phyloP scores from a whole-genome alignment of 495 filamentous ascomycete species.

The Xylaria longipes region DNA sequence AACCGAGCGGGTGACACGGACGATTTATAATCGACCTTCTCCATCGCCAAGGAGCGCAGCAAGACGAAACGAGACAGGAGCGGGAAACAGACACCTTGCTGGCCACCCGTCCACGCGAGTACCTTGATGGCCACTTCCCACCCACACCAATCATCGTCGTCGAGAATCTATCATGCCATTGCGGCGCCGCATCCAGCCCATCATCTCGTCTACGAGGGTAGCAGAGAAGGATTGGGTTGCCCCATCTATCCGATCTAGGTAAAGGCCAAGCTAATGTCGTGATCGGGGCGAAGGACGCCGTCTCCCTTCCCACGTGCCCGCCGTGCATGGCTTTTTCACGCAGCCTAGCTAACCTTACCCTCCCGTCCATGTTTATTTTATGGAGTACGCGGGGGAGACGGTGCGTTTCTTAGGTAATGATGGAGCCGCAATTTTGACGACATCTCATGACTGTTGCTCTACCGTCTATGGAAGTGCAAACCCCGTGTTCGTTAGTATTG shows the following conservation, averaged over 20 bases:
- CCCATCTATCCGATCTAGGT: constrained; percentile 15
- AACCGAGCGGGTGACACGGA: background rate
- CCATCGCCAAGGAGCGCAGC: constrained; percentile 12
- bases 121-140: constrained; percentile 21
- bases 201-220: background rate
- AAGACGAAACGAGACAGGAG: background rate
- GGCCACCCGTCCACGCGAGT: constrained; percentile 2
- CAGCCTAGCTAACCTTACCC: constrained; percentile 6
- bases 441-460: background rate
- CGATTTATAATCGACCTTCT: constrained; percentile 16
- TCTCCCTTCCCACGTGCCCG: background rate
- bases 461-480: background rate
- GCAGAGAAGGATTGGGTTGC: background rate
- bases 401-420: constrained; percentile 17
- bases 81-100: constrained; percentile 15
- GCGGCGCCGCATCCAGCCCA: background rate
- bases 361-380: constrained; percentile 20
- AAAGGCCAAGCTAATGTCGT: constrained; percentile 17
- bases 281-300: constrained; percentile 8
- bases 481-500: background rate
- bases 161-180: background rate
- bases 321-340: background rate
- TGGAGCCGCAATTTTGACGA: constrained; percentile 23
- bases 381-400: constrained; percentile 12
- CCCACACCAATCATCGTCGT: constrained; percentile 15